Base-by-base conservation (phyloP, 768 basidiomycete genomes). In the Tubosaeta sp. region DNA sequence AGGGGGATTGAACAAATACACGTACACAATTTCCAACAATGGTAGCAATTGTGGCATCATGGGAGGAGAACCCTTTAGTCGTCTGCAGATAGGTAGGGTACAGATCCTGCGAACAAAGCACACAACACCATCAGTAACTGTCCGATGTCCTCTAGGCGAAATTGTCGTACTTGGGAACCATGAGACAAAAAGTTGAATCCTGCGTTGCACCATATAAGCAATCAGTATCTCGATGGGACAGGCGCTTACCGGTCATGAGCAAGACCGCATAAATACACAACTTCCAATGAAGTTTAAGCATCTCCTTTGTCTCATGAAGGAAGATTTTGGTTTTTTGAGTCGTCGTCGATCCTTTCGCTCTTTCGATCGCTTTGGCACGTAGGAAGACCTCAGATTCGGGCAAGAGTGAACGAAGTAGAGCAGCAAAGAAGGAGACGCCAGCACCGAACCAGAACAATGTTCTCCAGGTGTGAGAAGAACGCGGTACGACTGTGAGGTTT, bases 331-430 rank as follows among this genome's bases (percentile, higher is more conserved):
- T 86, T 75, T 88, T 88, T 49, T 78, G 62, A 10, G 63, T 56
- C 2, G 73, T 64, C 2, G 52, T 61, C 9, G 65, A 54, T 5
- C 78, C 77, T 4, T 37, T 58, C 13, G 72, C 79, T 41, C 54
- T 73, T 58, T 83, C 80, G 9, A 74, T 74, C 34, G 71, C 80
- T 65, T 80, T 80, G 8, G 86, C 88, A 33, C 78, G 73, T 41
- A 88, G 56, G 74, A 92, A 95, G 50, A 80, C 73, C 52, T 79
- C 75, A 32, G 85, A 88, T 71, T 97, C 95, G 0, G 95, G 95
- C 0, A 95, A 67, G 33, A 78, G 19, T 0, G 78, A 72, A 17
- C 92, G 78, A 50, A 94, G 53, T 4, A 73, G 50, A 0, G 90
- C 93, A 1, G 91, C 84, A 44, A 87, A 82, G 5, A 81, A 65